phyloP scores from a whole-genome alignment of 163 green algal genomes.

The Chlamydomonas reinhardtii region DNA sequence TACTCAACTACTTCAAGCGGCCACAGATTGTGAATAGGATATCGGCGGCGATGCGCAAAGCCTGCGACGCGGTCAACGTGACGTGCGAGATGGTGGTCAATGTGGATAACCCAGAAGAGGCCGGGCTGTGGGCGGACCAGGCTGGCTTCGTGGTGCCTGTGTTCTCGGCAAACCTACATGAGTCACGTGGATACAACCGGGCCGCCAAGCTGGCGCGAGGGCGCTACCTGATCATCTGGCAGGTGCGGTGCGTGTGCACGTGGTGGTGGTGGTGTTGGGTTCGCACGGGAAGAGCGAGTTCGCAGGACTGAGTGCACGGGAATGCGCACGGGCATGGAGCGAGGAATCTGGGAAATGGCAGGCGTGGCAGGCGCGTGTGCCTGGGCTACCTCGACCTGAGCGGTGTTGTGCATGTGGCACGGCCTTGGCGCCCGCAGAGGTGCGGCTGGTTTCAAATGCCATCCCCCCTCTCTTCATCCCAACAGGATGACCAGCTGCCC shows the following conservation, averaged over 20 bases:
- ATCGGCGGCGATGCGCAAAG: not conserved
- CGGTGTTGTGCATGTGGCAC: too few relatives aligned
- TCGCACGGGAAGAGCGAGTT: not conserved
- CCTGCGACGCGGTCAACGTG: not conserved
- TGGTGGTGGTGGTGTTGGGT: not conserved
- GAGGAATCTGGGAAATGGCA: too few relatives aligned
- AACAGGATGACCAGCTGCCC: slow-evolving; percentile 49
- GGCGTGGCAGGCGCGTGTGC: too few relatives aligned
- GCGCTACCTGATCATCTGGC: slow-evolving; percentile 16
- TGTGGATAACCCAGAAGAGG: slow-evolving; percentile 50
- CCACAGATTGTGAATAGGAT: slow-evolving; percentile 29
- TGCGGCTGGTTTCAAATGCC: too few relatives aligned
- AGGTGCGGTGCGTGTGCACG: not conserved
- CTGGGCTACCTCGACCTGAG: too few relatives aligned
- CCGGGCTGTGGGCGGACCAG: slow-evolving; percentile 10
- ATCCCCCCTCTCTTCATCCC: not conserved
- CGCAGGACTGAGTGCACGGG: too few relatives aligned
- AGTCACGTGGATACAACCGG: slow-evolving; percentile 44
- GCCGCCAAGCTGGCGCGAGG: slow-evolving; percentile 7
- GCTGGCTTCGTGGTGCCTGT: slow-evolving; percentile 45
- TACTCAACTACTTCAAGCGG: slow-evolving; percentile 56
- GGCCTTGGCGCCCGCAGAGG: too few relatives aligned
- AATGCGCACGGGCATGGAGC: too few relatives aligned
- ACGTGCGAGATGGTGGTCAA: slow-evolving; percentile 44
- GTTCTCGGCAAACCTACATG: slow-evolving; percentile 44